Evolutionary conservation across 2,329 filamentous ascomycete species (phyloP).

Genomic region (Thielaviopsis populi): DNA sequence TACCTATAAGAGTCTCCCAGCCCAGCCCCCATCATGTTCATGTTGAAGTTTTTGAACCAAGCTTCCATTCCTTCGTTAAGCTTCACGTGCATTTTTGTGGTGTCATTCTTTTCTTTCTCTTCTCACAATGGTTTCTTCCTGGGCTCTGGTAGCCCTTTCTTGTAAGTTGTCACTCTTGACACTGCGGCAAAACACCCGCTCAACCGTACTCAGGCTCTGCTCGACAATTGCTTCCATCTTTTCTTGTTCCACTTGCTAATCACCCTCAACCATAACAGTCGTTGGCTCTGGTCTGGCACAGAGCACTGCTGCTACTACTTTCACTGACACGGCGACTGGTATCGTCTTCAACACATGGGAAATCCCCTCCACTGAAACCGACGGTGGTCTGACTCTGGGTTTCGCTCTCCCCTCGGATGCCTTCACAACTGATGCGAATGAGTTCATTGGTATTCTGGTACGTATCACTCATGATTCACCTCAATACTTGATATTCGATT

Average conservation of each 20-base stretch:
- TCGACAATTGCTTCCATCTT: no score
- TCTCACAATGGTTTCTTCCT: conserved; percentile 6
- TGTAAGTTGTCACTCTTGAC: background rate
- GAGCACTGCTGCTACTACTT: conserved; percentile 8
- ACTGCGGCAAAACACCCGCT: background rate
- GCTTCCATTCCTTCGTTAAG: background rate
- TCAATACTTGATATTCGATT: background rate
- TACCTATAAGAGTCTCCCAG: background rate
- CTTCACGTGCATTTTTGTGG: conserved; percentile 2
- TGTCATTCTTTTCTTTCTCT: conserved; percentile 7
- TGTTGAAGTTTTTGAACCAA: background rate
- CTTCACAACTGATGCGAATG: conserved; percentile 31
- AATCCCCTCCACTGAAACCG: background rate
- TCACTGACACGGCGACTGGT: conserved; percentile 9
- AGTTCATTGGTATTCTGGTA: conserved; percentile 46
- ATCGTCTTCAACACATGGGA: conserved; percentile 14
- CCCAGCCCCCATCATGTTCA: background rate
- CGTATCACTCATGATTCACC: conserved; percentile 17
- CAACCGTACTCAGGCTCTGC: no score
- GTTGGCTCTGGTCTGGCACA: conserved; percentile 10
- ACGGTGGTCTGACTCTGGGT: conserved; percentile 32
- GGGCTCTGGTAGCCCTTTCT: conserved; percentile 5
- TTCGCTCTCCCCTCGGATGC: conserved; percentile 38
- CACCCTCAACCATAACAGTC: background rate
- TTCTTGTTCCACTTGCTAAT: background rate